phyloP scores from a whole-genome alignment of 23 red algal species.

The Cyanidium caldarium region DNA sequence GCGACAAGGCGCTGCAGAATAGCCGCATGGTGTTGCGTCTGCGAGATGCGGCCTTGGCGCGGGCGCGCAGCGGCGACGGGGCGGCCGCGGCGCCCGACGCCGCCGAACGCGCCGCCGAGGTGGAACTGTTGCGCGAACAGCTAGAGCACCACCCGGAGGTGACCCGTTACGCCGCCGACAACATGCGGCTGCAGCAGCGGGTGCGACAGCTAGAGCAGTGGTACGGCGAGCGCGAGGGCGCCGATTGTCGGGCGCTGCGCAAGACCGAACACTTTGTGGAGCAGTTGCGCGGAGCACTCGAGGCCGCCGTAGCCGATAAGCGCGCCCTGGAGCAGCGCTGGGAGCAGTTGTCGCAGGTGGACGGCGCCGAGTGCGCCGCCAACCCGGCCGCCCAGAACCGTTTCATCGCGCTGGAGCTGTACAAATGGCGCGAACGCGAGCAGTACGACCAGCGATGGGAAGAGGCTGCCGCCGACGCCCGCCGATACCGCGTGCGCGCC shows the following conservation, averaged over 20 bases:
- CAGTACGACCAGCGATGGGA: not conserved
- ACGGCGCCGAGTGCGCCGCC: not conserved
- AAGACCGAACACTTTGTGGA: not conserved
- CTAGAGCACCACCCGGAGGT: not conserved
- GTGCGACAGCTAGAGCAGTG: not conserved
- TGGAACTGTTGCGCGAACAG: not conserved
- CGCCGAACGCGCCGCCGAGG: not conserved
- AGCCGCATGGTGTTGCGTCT: not conserved
- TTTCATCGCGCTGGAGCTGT: constrained; percentile 3
- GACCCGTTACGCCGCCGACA: not conserved
- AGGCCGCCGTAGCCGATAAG: not conserved
- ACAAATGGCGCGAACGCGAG: constrained; percentile 3
- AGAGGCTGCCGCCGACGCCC: not conserved
- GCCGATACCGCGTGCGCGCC: not conserved
- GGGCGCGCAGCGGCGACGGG: not conserved
- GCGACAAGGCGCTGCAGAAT: not conserved
- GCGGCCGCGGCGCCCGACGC: not conserved
- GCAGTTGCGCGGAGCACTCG: not conserved
- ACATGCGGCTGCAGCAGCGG: not conserved
- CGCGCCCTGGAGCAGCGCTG: not conserved
- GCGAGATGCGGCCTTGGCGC: not conserved
- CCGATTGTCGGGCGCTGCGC: not conserved
- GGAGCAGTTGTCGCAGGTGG: not conserved
- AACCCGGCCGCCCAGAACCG: not conserved
- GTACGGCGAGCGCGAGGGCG: not conserved